Evolutionary conservation across 345 rosid genomes (phyloP), one percentile per base, ranked within the genome.

Genomic region (Populus simonii): DNA sequence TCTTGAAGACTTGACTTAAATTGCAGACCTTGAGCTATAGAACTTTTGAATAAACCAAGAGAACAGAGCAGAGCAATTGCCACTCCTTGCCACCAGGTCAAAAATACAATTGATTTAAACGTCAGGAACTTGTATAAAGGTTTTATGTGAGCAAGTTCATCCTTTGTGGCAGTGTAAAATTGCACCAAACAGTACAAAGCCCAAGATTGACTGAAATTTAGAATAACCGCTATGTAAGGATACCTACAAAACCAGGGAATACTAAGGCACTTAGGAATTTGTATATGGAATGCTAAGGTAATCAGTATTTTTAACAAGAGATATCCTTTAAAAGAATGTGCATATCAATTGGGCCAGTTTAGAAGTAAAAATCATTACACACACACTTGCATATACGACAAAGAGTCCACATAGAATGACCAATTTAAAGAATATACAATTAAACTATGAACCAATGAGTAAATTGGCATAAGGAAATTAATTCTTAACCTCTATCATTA

Each of bases 71-170:
- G 84, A 85, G 99, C 98, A 80, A 96, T 96, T 33, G 97, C 95
- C 73, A 92, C 97, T 78, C 99, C 98, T 90, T 96, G 98, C 98
- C 99, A 94, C 98, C 98, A 94, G 77, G 98, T 96, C 86, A 94
- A 81, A 84, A 96, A 96, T 78, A 96, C 99, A 68, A 96, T 96
- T 8, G 99, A 93, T 79, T 96, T 96, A 74, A 96, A 94, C 2
- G 91, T 92, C 76, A 94, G 79, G 85, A 96, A 96, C 89, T 96
- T 96, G 74, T 96, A 94, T 72, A 96, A 88, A 10, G 99, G 99
- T 59, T 92, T 91, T 82, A 96, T 96, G 84, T 89, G 98, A 2
- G 90, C 93, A 74, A 96, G 88, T 85, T 92, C 98, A 57, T 94
- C 96, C 83, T 96, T 91, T 33, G 94, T 91, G 74, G 87, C 97